phyloP scores from a whole-genome alignment of 768 basidiomycete species.

The Phaeotremella skinneri region DNA sequence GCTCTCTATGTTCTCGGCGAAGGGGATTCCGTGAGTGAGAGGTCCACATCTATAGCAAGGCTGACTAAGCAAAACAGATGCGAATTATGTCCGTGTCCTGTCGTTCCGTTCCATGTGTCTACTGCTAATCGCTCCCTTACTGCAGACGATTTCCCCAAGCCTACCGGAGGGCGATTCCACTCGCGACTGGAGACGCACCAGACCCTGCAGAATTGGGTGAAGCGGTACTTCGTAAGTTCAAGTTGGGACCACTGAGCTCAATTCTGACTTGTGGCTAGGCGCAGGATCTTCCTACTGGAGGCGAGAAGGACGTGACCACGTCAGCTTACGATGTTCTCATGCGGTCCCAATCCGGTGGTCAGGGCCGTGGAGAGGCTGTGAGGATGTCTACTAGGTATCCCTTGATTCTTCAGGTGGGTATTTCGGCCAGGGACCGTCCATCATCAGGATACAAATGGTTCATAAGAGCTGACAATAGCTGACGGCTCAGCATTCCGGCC shows the following conservation, averaged over 20 bases:
- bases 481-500: slow-evolving; percentile 68
- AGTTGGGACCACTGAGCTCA: slow-evolving; percentile 11
- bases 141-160: slow-evolving; percentile 52
- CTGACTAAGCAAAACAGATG: slow-evolving; percentile 12
- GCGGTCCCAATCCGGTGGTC: slow-evolving; percentile 49
- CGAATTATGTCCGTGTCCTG: slow-evolving; percentile 10
- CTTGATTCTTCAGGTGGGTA: slow-evolving; percentile 61
- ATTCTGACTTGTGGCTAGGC: slow-evolving; percentile 27
- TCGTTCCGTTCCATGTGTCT: too few species aligned
- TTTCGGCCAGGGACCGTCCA: too few species aligned
- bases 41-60: background rate
- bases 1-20: slow-evolving; percentile 71
- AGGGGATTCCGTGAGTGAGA: slow-evolving; percentile 73
- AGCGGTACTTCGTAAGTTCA: slow-evolving; percentile 62
- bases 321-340: slow-evolving; percentile 60
- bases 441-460: too few species aligned
- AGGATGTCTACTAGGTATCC: slow-evolving; percentile 68
- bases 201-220: slow-evolving; percentile 68
- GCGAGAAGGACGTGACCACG: slow-evolving; percentile 31
- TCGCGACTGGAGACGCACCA: slow-evolving; percentile 54
- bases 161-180: slow-evolving; percentile 14
- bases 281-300: background rate
- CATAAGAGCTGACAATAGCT: background rate
- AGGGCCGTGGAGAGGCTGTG: slow-evolving; percentile 54
- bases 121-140: slow-evolving; percentile 64